Conservation (phyloP, 1,284 basidiomycete species). For the Amylostereum areolatum region DNA sequence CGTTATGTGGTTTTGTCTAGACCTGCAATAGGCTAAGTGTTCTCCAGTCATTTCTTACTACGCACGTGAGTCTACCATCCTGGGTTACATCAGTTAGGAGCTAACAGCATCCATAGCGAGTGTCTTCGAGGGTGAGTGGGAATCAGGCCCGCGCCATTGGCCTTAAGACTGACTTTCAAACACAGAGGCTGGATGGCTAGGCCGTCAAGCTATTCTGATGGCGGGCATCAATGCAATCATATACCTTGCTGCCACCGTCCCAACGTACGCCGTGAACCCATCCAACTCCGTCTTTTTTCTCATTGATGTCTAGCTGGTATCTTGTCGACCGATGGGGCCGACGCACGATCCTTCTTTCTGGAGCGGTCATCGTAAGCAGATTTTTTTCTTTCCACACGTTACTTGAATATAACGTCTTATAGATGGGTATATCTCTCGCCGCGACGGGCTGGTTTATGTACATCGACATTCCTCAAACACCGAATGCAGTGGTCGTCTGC, state of each 20-base stretch:
- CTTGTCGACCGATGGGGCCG: slow-evolving; percentile 92
- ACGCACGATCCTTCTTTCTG: slow-evolving; percentile 85
- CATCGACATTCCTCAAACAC: slow-evolving; percentile 80
- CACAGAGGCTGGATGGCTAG: slow-evolving; percentile 93
- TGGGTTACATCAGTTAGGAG: slow-evolving; percentile 9
- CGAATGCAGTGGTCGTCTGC: slow-evolving; percentile 85
- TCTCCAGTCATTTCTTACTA: slow-evolving; percentile 87
- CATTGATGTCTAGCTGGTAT: slow-evolving; percentile 69
- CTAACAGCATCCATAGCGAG: slow-evolving; percentile 40
- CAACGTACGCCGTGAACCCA: slow-evolving; percentile 49
- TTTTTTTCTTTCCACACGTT: not conserved
- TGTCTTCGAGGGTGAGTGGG: slow-evolving; percentile 73
- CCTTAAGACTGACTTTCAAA: slow-evolving; percentile 13
- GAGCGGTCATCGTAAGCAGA: slow-evolving; percentile 72
- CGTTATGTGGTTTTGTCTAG: slow-evolving; percentile 10
- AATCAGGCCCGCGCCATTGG: not conserved
- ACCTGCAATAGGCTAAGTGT: slow-evolving; percentile 3
- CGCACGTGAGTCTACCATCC: slow-evolving; percentile 56
- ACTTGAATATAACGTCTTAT: not conserved
- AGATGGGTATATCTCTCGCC: slow-evolving; percentile 79
- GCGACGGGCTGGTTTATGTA: slow-evolving; percentile 91
- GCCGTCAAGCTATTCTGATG: slow-evolving; percentile 96
- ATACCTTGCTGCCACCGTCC: slow-evolving; percentile 80
- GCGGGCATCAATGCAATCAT: slow-evolving; percentile 91
- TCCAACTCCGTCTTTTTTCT: slow-evolving; percentile 1